phyloP scores from a whole-genome alignment of 2,329 filamentous ascomycete genomes.

The Seiridium cupressi region DNA sequence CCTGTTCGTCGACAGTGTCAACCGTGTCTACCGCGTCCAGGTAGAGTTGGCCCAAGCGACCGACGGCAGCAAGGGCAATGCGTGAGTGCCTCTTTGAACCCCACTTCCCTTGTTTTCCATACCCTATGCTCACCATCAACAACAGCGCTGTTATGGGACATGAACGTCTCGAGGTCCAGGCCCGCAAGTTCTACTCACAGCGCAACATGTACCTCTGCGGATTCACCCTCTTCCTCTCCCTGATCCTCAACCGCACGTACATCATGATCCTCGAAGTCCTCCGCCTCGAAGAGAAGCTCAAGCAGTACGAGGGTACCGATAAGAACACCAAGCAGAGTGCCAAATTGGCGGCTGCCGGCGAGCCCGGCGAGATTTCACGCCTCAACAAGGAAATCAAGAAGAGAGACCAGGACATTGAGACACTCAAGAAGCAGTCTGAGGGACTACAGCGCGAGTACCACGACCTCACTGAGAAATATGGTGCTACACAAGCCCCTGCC shows the following conservation, averaged over 20 bases:
- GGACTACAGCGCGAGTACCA: constrained; percentile 84
- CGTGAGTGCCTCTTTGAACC: constrained; percentile 39
- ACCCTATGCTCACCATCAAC: constrained; percentile 4
- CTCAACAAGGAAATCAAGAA: constrained; percentile 70
- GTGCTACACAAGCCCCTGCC: constrained; percentile 49
- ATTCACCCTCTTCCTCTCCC: constrained; percentile 96
- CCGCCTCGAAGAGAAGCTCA: constrained; percentile 87
- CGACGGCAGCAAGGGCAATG: constrained; percentile 51
- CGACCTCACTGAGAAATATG: constrained; percentile 79
- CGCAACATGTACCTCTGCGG: constrained; percentile 99
- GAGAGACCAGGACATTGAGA: constrained; percentile 82
- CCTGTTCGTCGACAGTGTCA: constrained; percentile 94
- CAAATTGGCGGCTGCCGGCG: constrained; percentile 70
- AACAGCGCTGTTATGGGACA: constrained; percentile 70
- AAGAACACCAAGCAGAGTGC: constrained; percentile 63
- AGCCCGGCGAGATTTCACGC: constrained; percentile 70
- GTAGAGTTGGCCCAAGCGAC: constrained; percentile 74
- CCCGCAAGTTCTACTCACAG: constrained; percentile 99
- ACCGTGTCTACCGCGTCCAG: constrained; percentile 94
- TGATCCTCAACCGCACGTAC: constrained; percentile 99
- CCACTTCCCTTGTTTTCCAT: background rate
- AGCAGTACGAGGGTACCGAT: constrained; percentile 70
- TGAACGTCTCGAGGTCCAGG: constrained; percentile 97
- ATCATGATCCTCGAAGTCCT: constrained; percentile 93
- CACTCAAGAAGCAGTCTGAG: constrained; percentile 88